These are phyloP conservation scores for Aspergillus proliferans DNA, from an alignment of 2,329 filamentous ascomycete genomes.

Conservation along the genomic window DNA sequence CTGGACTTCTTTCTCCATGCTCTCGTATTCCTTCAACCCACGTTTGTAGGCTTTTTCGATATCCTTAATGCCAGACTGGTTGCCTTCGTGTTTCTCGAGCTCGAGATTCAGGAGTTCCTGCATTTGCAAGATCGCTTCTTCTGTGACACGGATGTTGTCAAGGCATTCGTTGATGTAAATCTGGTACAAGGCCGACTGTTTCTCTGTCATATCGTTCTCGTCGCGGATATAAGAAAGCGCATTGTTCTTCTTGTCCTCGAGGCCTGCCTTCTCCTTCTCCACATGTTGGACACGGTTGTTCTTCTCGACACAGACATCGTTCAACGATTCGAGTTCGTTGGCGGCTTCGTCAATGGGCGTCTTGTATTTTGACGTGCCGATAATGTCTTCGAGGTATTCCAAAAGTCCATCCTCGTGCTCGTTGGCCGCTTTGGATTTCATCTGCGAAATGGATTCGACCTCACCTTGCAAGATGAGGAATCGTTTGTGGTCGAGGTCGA, in stretches of 20 bases:
- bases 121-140: conserved; percentile 87
- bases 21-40: conserved; percentile 75
- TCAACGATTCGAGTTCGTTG: conserved; percentile 80
- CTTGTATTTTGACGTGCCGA: conserved; percentile 98
- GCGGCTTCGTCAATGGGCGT: conserved; percentile 92
- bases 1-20: conserved; percentile 75
- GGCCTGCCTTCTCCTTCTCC: conserved; percentile 86
- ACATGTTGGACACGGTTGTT: conserved; percentile 93
- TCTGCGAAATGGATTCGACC: conserved; percentile 97
- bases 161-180: conserved; percentile 82
- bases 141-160: conserved; percentile 80
- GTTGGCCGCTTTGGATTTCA: conserved; percentile 93
- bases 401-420: conserved; percentile 95
- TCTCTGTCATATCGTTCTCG: conserved; percentile 85
- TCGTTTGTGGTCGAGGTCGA: conserved; percentile 95
- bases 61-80: conserved; percentile 81
- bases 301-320: conserved; percentile 93
- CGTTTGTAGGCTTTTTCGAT: conserved; percentile 78
- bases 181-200: conserved; percentile 89
- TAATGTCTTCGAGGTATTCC: conserved; percentile 97
- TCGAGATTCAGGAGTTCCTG: conserved; percentile 80
- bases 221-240: conserved; percentile 82
- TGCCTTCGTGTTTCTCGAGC: conserved; percentile 84
- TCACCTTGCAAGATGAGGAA: conserved; percentile 97
- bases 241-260: conserved; percentile 96